Evolutionary conservation across 768 basidiomycete species (phyloP).

Genomic region (Candolleomyces eurysporus): DNA sequence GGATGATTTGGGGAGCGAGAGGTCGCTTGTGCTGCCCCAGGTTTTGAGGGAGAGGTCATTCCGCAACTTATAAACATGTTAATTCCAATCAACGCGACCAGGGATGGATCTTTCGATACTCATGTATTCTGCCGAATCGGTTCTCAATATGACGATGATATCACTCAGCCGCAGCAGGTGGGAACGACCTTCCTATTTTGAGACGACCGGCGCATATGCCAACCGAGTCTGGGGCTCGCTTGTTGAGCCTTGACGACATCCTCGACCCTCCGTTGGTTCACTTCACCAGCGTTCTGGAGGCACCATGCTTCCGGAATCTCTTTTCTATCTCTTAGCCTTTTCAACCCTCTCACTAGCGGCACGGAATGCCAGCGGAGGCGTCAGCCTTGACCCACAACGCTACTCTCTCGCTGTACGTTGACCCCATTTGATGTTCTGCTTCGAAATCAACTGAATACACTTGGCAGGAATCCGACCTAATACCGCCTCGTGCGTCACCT

Average conservation of each 20-base stretch:
- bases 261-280: not conserved
- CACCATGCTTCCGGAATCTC: slow-evolving; percentile 11
- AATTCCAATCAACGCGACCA: not conserved
- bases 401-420: slow-evolving; percentile 1
- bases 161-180: too few species aligned
- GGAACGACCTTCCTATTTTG: not conserved
- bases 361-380: slow-evolving; percentile 16
- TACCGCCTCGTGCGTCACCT: slow-evolving; percentile 6
- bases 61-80: not conserved
- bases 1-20: not conserved
- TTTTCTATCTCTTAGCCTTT: slow-evolving; percentile 1
- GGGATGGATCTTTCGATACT: not conserved
- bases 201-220: too few species aligned
- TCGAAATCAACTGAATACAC: not conserved
- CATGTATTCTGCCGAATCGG: not conserved
- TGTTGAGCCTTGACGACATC: not conserved
- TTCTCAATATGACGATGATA: too few species aligned
- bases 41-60: not conserved
- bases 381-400: not conserved
- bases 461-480: not conserved
- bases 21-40: not conserved
- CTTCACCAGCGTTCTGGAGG: not conserved
- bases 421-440: not conserved
- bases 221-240: not conserved
- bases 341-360: slow-evolving; percentile 8